phyloP scores from a whole-genome alignment of 1,139 yeast genomes.

The Kluyveromyces sp. region DNA sequence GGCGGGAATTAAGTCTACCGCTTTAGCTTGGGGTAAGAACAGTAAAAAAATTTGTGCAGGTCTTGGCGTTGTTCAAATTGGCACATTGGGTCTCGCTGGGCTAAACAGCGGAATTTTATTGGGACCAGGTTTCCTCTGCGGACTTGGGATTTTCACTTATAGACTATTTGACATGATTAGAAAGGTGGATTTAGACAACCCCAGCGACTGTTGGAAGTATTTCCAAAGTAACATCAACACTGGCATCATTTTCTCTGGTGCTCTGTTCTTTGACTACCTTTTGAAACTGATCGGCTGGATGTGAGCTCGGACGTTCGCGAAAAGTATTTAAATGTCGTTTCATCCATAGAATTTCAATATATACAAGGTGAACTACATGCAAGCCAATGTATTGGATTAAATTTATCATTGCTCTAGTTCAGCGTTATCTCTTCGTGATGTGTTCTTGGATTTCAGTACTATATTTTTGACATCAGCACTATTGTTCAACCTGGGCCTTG shows the following conservation, averaged over 20 bases:
- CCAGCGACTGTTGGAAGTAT: conserved; percentile 74
- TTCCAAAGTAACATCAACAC: conserved; percentile 73
- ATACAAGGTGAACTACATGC: neutral
- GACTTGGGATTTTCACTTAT: conserved; percentile 60
- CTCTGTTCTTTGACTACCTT: conserved; percentile 69
- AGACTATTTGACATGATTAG: conserved; percentile 61
- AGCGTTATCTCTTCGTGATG: neutral
- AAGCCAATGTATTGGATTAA: neutral
- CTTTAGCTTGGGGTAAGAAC: conserved; percentile 82
- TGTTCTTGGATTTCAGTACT: conserved; percentile 8
- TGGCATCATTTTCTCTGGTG: conserved; percentile 72
- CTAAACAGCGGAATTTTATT: conserved; percentile 56
- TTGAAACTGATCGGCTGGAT: conserved; percentile 33
- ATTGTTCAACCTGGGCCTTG: conserved; percentile 7
- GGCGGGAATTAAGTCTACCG: conserved; percentile 93
- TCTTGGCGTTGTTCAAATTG: conserved; percentile 61
- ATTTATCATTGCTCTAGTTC: neutral
- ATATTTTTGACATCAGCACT: conserved; percentile 9
- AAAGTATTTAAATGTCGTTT: too few species aligned
- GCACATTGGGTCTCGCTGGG: conserved; percentile 64
- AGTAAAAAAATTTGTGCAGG: conserved; percentile 64
- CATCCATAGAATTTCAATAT: neutral
- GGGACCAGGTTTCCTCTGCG: conserved; percentile 75
- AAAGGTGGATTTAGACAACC: conserved; percentile 69
- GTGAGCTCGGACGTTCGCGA: too few species aligned